Conservation (phyloP, 306 rosid species). For the Urtica urens region DNA sequence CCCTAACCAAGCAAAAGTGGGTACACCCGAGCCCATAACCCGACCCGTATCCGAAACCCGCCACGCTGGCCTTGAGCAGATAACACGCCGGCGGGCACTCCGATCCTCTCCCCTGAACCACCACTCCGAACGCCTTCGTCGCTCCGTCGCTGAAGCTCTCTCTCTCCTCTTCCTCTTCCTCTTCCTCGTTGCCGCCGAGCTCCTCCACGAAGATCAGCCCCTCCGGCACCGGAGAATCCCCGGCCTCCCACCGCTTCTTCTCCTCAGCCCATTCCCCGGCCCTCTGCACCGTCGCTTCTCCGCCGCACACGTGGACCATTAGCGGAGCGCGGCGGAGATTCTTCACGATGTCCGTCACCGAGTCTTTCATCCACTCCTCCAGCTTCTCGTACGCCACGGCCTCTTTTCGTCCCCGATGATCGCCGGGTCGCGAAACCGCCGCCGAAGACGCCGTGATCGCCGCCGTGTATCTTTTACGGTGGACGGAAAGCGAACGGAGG, state of each 20-base stretch:
- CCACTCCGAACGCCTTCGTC: constrained; percentile 53
- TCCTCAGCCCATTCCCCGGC: constrained; percentile 41
- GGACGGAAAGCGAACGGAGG: neutral
- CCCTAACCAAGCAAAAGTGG: constrained; percentile 50
- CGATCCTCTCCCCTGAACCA: constrained; percentile 56
- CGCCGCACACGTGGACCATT: constrained; percentile 40
- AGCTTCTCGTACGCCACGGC: constrained; percentile 30
- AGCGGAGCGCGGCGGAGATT: constrained; percentile 53
- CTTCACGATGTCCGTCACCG: constrained; percentile 68
- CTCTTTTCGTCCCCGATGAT: neutral
- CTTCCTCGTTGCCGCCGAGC: constrained; percentile 8
- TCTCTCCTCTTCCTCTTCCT: constrained; percentile 3
- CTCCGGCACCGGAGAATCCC: constrained; percentile 43
- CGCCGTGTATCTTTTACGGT: constrained; percentile 3
- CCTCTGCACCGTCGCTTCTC: constrained; percentile 38
- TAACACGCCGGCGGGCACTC: constrained; percentile 56
- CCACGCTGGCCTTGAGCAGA: constrained; percentile 41
- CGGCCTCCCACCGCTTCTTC: constrained; percentile 38
- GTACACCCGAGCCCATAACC: constrained; percentile 37
- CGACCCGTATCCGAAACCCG: constrained; percentile 17
- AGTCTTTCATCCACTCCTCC: constrained; percentile 61
- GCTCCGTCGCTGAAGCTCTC: constrained; percentile 5
- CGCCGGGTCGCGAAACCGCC: neutral
- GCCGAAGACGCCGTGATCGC: constrained; percentile 8
- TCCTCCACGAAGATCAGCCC: constrained; percentile 71